These are phyloP conservation scores for Rhytidhysteron rufulum DNA, from an alignment of 2,329 filamentous ascomycete species.

Conservation along the genomic window DNA sequence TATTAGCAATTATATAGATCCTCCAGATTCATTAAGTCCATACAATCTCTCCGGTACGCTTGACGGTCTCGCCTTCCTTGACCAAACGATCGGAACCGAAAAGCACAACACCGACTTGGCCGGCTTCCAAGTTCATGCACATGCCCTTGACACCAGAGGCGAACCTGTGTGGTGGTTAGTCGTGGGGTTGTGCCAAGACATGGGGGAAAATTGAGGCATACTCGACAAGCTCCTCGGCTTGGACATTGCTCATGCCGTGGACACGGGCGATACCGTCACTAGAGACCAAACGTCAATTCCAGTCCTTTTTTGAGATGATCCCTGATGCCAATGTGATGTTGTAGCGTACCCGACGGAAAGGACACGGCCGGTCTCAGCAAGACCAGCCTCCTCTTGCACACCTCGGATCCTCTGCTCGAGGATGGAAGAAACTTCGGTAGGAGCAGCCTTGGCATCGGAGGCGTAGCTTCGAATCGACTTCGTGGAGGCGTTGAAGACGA, in stretches of 20 bases:
- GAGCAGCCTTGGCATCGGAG: conserved; percentile 87
- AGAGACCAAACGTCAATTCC: conserved; percentile 33
- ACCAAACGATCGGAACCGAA: conserved; percentile 99
- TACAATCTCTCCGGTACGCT: conserved; percentile 99
- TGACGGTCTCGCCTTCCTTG: conserved; percentile 98
- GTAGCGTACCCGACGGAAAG: conserved; percentile 97
- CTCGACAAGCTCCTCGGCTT: conserved; percentile 99
- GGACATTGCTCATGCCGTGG: conserved; percentile 99
- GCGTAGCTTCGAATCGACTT: conserved; percentile 83
- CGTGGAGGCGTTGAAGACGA: conserved; percentile 65
- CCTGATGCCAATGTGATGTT: conserved; percentile 23
- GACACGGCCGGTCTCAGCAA: conserved; percentile 98
- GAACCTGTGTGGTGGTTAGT: conserved; percentile 62
- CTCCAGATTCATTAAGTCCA: conserved; percentile 39
- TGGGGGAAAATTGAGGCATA: conserved; percentile 53
- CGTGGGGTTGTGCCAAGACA: conserved; percentile 19
- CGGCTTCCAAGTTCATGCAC: conserved; percentile 99
- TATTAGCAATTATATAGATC: conserved; percentile 15
- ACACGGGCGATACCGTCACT: conserved; percentile 99
- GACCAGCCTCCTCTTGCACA: conserved; percentile 92
- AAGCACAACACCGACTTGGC: conserved; percentile 99
- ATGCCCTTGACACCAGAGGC: conserved; percentile 99
- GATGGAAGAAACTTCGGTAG: conserved; percentile 98
- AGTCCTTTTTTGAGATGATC: conserved; percentile 16
- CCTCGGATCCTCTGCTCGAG: conserved; percentile 99